Evolutionary conservation across 306 rosid genomes (phyloP), one percentile per base, ranked within the genome.

Genomic region (Trifolium dubium): DNA sequence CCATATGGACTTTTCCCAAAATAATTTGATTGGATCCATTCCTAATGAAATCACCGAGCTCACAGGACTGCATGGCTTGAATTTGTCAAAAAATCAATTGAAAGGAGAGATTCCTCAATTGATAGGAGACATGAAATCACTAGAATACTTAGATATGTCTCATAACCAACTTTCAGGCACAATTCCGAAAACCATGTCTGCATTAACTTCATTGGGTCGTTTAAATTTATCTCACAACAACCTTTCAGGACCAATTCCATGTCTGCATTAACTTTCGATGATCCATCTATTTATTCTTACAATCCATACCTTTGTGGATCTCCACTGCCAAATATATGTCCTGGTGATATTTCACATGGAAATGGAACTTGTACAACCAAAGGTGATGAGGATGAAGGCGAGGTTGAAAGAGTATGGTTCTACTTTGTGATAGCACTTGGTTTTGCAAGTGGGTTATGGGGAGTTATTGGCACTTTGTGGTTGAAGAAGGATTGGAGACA

Each of bases 61-160:
- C 9, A 39, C 3, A 2, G 72, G 30, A 40, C 18, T 71, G 47
- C 66, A 61, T 29, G 31, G 67, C 3, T 32, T 78, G 37, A 71
- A 71, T 5, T 14, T 78, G 7, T 51, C 82, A 35, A 29, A 51
- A n/a, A 78, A 78, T 78, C 39, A 70, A 2, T 37, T 77, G 23
- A 13, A 4, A 59, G 81, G 81, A 62, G 40, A 61, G 58, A 70
- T 62, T 14, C 66, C 81, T 10, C 5, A 23, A 6, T 37, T 15
- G 39, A 70, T 70, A 15, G 77, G 64, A 10, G 5, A 39, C 2
- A 61, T 77, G 71, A 70, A 4, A 50, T 70, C 77, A 11, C 29
- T 70, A 0, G 81, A 77, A 63, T 77, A 77, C 3, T 69, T 77
- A 40, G 81, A 77, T 10, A 10, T 77, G 39, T 77, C 81, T 23